phyloP scores from a whole-genome alignment of 2,329 filamentous ascomycete species.

The Tolypocladium sp. region DNA sequence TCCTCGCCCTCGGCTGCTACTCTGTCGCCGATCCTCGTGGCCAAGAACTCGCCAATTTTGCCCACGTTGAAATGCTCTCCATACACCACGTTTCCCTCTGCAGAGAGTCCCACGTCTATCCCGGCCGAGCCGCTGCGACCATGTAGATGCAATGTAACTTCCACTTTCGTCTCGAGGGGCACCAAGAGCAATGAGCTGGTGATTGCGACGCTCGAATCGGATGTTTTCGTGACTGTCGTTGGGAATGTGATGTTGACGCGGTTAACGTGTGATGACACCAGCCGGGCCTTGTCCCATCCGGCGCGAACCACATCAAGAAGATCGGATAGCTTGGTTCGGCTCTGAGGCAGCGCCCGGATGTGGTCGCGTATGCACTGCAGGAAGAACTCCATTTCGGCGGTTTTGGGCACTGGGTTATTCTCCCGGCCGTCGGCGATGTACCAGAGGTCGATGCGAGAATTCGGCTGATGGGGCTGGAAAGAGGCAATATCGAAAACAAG shows the following conservation, averaged over 20 bases:
- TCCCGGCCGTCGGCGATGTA: constrained; percentile 56
- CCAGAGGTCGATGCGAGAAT: constrained; percentile 56
- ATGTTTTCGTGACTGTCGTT: constrained; percentile 52
- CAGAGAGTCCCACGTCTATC: constrained; percentile 44
- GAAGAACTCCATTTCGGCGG: constrained; percentile 65
- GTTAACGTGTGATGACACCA: constrained; percentile 50
- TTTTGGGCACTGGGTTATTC: constrained; percentile 43
- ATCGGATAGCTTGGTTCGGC: constrained; percentile 43
- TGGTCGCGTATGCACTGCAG: constrained; percentile 62
- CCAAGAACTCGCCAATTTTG: constrained; percentile 66
- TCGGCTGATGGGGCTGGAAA: constrained; percentile 39
- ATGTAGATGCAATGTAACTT: constrained; percentile 48
- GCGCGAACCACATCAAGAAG: constrained; percentile 51
- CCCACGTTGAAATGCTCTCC: constrained; percentile 68
- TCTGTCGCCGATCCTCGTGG: constrained; percentile 39
- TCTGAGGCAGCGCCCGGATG: constrained; percentile 51
- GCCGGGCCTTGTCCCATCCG: constrained; percentile 57
- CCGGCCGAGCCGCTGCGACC: constrained; percentile 35
- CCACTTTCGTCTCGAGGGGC: constrained; percentile 59
- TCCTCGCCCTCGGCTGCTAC: constrained; percentile 23
- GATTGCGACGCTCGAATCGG: constrained; percentile 57
- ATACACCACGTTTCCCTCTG: constrained; percentile 58
- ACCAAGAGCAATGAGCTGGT: constrained; percentile 52
- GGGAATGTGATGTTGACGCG: constrained; percentile 55
- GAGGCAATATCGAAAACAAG: constrained; percentile 60